phyloP scores from a whole-genome alignment of 2,329 filamentous ascomycete species.

The Monosporascus sp. region DNA sequence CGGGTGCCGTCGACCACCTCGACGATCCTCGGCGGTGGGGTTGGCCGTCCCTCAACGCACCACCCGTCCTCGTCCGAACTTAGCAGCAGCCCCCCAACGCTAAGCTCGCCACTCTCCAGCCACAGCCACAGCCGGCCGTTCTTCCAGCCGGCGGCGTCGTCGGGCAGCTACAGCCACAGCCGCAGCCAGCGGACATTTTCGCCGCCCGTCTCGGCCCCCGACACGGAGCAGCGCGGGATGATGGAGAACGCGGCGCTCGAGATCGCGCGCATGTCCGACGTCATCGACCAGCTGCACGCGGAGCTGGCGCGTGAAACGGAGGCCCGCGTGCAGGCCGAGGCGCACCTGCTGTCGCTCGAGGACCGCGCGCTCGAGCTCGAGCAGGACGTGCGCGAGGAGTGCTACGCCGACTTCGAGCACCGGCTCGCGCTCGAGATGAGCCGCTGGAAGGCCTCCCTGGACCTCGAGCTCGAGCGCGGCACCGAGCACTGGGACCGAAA shows the following conservation, averaged over 20 bases:
- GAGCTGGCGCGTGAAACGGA: slow-evolving; percentile 67
- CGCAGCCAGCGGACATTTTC: slow-evolving; percentile 23
- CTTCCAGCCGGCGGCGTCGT: slow-evolving; percentile 29
- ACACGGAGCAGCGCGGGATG: slow-evolving; percentile 58
- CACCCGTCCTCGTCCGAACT: slow-evolving; percentile 10
- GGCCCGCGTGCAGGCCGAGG: slow-evolving; percentile 65
- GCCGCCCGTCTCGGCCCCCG: slow-evolving; percentile 34
- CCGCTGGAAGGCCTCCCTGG: slow-evolving; percentile 75
- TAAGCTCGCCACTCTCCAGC: slow-evolving; percentile 21
- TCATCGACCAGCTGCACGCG: slow-evolving; percentile 68
- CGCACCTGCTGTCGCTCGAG: slow-evolving; percentile 64
- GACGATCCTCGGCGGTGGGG: slow-evolving; percentile 50
- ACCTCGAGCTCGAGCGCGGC: slow-evolving; percentile 70
- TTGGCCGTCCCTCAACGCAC: not conserved
- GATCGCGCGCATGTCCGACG: slow-evolving; percentile 70
- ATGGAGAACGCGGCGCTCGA: slow-evolving; percentile 79
- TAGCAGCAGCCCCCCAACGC: slow-evolving; percentile 17
- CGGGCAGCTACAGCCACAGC: slow-evolving; percentile 21
- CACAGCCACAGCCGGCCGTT: slow-evolving; percentile 32
- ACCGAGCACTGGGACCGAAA: slow-evolving; percentile 88
- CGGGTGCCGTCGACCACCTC: slow-evolving; percentile 78
- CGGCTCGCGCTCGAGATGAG: slow-evolving; percentile 68
- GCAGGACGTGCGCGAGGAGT: slow-evolving; percentile 81
- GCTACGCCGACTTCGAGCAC: slow-evolving; percentile 78
- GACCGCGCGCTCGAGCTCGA: slow-evolving; percentile 65